These are phyloP conservation scores for Dianthus caryophyllus DNA, from an alignment of 148 eudicot species.

Conservation along the genomic window DNA sequence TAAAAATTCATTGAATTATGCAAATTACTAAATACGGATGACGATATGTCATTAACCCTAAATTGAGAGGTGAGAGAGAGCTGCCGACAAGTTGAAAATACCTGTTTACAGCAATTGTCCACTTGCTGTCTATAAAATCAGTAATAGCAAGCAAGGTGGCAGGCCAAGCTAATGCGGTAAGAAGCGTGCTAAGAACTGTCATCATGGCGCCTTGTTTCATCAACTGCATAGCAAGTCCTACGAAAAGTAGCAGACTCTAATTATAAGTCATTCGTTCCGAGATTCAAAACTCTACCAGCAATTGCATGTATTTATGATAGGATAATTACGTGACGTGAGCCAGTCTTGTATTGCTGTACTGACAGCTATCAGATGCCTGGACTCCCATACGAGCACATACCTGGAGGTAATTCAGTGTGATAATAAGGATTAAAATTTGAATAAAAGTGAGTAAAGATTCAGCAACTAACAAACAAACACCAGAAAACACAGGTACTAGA, in stretches of 20 bases:
- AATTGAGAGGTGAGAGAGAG: conserved; percentile 3
- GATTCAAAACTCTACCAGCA: not conserved
- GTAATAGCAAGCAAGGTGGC: conserved; percentile 72
- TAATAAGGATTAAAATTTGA: conserved; percentile 11
- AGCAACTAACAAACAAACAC: not conserved
- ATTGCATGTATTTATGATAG: conserved; percentile 11
- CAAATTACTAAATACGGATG: not conserved
- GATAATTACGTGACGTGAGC: conserved; percentile 78
- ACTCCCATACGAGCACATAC: conserved; percentile 97
- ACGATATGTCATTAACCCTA: not conserved
- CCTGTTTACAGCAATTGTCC: conserved; percentile 98
- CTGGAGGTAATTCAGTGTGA: conserved; percentile 33
- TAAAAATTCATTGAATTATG: conserved; percentile 21
- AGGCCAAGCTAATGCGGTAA: conserved; percentile 95
- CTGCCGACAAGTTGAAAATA: conserved; percentile 23
- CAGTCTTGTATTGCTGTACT: conserved; percentile 99
- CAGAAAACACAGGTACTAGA: not conserved
- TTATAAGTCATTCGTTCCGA: not conserved
- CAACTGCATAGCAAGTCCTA: conserved; percentile 69
- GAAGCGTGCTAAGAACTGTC: conserved; percentile 77
- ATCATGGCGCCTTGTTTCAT: conserved; percentile 98
- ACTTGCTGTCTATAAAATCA: conserved; percentile 93
- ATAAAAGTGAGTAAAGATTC: not conserved
- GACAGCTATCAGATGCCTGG: conserved; percentile 81
- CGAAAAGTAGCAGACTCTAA: conserved; percentile 27